phyloP scores from a whole-genome alignment of 768 basidiomycete genomes.

The Xanthoconium purpureum region DNA sequence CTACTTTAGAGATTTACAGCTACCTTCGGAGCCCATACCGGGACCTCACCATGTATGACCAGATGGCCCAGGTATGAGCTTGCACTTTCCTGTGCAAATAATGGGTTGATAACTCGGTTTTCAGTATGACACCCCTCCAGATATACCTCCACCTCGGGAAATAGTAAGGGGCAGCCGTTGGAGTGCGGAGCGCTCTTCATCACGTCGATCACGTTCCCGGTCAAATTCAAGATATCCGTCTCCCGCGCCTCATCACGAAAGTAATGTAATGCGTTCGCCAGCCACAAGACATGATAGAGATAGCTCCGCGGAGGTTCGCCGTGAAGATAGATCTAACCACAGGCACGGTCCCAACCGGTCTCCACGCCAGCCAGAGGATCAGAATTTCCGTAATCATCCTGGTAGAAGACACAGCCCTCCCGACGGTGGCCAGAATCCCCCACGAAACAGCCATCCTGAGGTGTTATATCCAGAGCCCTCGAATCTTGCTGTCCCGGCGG shows the following conservation, averaged over 20 bases:
- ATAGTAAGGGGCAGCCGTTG: constrained; percentile 28
- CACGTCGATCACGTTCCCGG: constrained; percentile 25
- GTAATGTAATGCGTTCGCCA: not conserved
- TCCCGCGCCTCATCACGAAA: constrained; percentile 2
- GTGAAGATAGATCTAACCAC: not conserved
- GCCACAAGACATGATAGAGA: not conserved
- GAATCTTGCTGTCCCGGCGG: not conserved
- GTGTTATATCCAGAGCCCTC: not conserved
- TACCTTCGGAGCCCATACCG: constrained; percentile 87
- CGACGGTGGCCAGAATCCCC: not conserved
- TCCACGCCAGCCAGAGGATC: constrained; percentile 4
- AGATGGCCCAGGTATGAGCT: constrained; percentile 66
- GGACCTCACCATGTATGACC: constrained; percentile 81
- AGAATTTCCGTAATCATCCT: not conserved
- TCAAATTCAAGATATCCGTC: constrained; percentile 29
- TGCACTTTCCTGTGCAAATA: not conserved
- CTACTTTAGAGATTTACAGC: constrained; percentile 70
- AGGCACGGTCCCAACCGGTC: constrained; percentile 3
- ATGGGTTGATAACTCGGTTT: constrained; percentile 7
- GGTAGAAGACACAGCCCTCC: not conserved
- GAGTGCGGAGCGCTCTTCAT: constrained; percentile 21
- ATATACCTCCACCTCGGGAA: constrained; percentile 36
- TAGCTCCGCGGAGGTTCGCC: constrained; percentile 4
- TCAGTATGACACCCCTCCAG: constrained; percentile 59
- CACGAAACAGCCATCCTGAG: not conserved